phyloP scores from a whole-genome alignment of 2,329 filamentous ascomycete species.

The Aschersonia sp. region DNA sequence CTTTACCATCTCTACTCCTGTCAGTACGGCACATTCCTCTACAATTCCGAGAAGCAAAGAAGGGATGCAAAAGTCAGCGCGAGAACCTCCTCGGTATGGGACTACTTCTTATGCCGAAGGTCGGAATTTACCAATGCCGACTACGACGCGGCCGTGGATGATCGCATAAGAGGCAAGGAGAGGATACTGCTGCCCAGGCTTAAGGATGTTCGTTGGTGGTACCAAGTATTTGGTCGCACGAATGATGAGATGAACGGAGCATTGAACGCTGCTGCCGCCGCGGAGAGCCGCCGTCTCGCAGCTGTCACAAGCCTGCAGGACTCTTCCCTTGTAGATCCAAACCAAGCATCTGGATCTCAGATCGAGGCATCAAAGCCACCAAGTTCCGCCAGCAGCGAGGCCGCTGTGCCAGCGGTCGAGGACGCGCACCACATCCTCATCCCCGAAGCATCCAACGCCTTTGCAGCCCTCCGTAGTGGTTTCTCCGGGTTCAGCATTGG shows the following conservation, averaged over 20 bases:
- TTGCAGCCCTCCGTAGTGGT: constrained; percentile 32
- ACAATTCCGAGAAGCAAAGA: constrained; percentile 86
- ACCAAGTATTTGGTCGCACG: constrained; percentile 69
- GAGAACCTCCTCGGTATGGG: constrained; percentile 80
- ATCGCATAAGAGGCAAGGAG: constrained; percentile 66
- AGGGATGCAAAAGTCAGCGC: constrained; percentile 53
- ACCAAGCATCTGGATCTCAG: constrained; percentile 8
- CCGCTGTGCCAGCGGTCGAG: constrained; percentile 45
- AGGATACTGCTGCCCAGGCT: constrained; percentile 69
- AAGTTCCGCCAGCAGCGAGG: constrained; percentile 25
- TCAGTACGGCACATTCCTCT: constrained; percentile 93
- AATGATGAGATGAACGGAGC: constrained; percentile 87
- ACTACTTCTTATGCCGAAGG: constrained; percentile 76
- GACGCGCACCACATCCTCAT: constrained; percentile 38
- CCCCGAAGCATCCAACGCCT: constrained; percentile 23
- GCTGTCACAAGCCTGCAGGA: constrained; percentile 20
- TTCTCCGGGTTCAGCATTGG: constrained; percentile 33
- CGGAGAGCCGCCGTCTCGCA: constrained; percentile 25
- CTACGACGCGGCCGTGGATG: constrained; percentile 63
- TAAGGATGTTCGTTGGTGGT: constrained; percentile 85
- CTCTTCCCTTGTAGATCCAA: constrained; percentile 10
- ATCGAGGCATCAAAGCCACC: constrained; percentile 21
- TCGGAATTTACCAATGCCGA: constrained; percentile 71
- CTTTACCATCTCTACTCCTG: constrained; percentile 92
- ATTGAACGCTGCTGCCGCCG: constrained; percentile 37